Evolutionary conservation across 148 eudicot species (phyloP).

Genomic region (Hydrangea macrophylla): DNA sequence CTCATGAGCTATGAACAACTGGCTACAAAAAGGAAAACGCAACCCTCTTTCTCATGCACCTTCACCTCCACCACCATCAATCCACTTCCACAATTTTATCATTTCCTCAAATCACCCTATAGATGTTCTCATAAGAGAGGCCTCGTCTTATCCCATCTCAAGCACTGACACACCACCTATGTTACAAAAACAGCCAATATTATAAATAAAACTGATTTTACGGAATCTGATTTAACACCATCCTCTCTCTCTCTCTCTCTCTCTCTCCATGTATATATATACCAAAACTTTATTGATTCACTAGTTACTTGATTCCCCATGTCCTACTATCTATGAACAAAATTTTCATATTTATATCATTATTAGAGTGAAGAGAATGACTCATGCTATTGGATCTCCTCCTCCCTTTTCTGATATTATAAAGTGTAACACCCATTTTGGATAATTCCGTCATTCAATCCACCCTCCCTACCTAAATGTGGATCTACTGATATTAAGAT

Average conservation of each 20-base stretch:
- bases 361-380: neutral
- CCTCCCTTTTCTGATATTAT: neutral
- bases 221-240: neutral
- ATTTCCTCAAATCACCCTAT: neutral
- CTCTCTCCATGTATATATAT: neutral
- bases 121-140: neutral
- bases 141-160: neutral
- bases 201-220: neutral
- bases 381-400: neutral
- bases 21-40: neutral
- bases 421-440: neutral
- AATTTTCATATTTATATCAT: neutral
- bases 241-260: too few relatives aligned
- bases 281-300: neutral
- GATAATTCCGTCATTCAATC: neutral
- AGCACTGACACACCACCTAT: neutral
- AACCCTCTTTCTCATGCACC: neutral
- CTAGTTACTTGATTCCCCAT: neutral
- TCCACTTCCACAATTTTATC: neutral
- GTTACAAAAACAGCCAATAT: too few relatives aligned
- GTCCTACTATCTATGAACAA: neutral
- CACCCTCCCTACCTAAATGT: neutral
- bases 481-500: neutral
- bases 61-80: neutral
- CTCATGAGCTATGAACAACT: neutral